Evolutionary conservation across 1,284 basidiomycete species (phyloP), one percentile per base, ranked within the genome.

Genomic region (Moesziomyces globuligerus): DNA sequence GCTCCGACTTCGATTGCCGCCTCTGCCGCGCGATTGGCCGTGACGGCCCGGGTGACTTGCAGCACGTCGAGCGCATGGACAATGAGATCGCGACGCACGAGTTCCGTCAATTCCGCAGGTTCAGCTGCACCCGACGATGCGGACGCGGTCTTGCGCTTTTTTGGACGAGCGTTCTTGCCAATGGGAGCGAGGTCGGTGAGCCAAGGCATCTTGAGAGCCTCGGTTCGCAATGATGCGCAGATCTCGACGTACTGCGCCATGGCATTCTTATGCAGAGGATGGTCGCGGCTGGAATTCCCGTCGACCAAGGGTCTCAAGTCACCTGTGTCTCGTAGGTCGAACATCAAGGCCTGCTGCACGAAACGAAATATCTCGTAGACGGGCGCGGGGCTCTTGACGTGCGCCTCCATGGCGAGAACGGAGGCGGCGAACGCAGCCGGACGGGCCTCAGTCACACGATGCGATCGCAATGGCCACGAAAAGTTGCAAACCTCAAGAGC

Each of bases 401-500:
- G 53, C 6, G 61, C 50, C 28, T 71, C 68, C 15, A 71, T 44
- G 7, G 68, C 57, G 17, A 61, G n/a, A n/a, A 66, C 44, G 32
- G 57, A 54, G 11, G 44, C 42, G 3, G 61, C 61, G 26, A 57
- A 71, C 0, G 68, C 68, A 21, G 57, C 60, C 0, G 60, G 47
- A 4, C 47, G 47, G 18, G 52, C 28, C 10, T 24, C 23, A 36
- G 34, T 21, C 3, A 32, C 32, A n/a, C 13, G 28, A 7, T 25
- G n/a, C 8, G 21, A 13, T n/a, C 54, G 53, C 8, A 37, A 26
- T 13, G 53, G 47, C 68, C 68, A 71, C 68, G 61, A 71, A 11
- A 65, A 56, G 10, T 28, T 25, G 44, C 61, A 65, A 15, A 71
- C 43, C 29, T 71, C 64, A 23, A 72, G 29, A n/a, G 64, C 66